A percentile compares a stretch with the other conserved stretches of the same genome.
Conservation (phyloP, 148 eudicot species). For the Arctostaphylos glauca region DNA sequence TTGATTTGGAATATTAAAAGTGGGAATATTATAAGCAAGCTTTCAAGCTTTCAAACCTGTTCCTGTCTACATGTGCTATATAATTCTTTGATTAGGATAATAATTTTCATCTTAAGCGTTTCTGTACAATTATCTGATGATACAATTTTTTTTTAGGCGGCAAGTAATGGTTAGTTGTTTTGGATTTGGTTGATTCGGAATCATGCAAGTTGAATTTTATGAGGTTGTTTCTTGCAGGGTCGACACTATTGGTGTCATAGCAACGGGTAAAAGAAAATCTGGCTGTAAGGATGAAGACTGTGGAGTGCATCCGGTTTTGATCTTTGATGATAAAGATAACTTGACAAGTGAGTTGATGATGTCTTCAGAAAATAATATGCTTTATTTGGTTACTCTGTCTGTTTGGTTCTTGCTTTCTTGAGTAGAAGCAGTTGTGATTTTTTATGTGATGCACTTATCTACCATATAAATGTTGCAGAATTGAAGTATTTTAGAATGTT, state of each 20-base stretch:
- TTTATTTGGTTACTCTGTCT: neutral
- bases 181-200: constrained; percentile 10
- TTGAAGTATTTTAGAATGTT: neutral
- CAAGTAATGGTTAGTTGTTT: no score
- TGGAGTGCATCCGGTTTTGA: constrained; percentile 35
- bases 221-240: constrained; percentile 48
- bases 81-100: neutral
- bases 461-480: neutral
- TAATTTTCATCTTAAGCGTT: neutral
- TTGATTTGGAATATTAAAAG: no score
- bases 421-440: neutral
- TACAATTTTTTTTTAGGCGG: no score
- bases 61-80: neutral
- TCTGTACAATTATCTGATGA: neutral
- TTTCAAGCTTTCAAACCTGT: no score
- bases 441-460: neutral
- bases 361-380: neutral
- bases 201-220: constrained; percentile 12
- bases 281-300: constrained; percentile 56
- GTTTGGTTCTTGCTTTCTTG: neutral
- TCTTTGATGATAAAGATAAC: constrained; percentile 63
- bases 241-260: constrained; percentile 90
- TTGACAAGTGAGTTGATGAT: constrained; percentile 65
- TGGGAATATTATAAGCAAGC: no score
- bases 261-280: constrained; percentile 82